These are phyloP conservation scores for Acer negundo DNA, from an alignment of 345 rosid species.

Conservation along the genomic window DNA sequence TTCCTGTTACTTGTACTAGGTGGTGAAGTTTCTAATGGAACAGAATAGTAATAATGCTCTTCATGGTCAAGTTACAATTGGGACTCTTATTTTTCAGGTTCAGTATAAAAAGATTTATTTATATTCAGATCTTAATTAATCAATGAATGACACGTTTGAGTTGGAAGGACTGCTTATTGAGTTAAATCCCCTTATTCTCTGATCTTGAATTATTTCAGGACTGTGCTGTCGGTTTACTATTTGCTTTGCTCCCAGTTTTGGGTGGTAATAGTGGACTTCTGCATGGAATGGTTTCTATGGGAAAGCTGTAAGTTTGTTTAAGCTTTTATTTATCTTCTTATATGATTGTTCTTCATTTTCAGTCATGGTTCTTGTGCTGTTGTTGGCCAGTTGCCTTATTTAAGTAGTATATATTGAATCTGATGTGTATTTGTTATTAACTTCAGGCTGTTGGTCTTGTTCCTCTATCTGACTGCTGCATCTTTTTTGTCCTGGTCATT, in stretches of 20 bases:
- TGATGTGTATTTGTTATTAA: slow-evolving; percentile 12
- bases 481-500: slow-evolving; percentile 91
- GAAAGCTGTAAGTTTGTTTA: slow-evolving; percentile 73
- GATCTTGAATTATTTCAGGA: slow-evolving; percentile 52
- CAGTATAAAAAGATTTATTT: slow-evolving; percentile 2
- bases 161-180: slow-evolving; percentile 12
- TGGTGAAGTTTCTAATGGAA: slow-evolving; percentile 90
- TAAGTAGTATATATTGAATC: slow-evolving; percentile 12
- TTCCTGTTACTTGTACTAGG: slow-evolving; percentile 46
- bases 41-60: slow-evolving; percentile 69
- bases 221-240: slow-evolving; percentile 93
- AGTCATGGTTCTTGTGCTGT: slow-evolving; percentile 13
- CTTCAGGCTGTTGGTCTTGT: slow-evolving; percentile 78
- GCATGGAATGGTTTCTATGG: slow-evolving; percentile 90
- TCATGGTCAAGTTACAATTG: slow-evolving; percentile 97
- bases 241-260: slow-evolving; percentile 95
- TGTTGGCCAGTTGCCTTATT: slow-evolving; percentile 3
- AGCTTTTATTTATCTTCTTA: not conserved
- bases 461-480: slow-evolving; percentile 70
- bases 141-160: slow-evolving; percentile 12
- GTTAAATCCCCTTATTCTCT: slow-evolving; percentile 25
- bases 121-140: slow-evolving; percentile 13
- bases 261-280: slow-evolving; percentile 89
- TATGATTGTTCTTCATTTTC: not conserved
- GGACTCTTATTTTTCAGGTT: slow-evolving; percentile 98